phyloP scores from a whole-genome alignment of 208 protist species.

The Acanthamoeba culbertsoni region DNA sequence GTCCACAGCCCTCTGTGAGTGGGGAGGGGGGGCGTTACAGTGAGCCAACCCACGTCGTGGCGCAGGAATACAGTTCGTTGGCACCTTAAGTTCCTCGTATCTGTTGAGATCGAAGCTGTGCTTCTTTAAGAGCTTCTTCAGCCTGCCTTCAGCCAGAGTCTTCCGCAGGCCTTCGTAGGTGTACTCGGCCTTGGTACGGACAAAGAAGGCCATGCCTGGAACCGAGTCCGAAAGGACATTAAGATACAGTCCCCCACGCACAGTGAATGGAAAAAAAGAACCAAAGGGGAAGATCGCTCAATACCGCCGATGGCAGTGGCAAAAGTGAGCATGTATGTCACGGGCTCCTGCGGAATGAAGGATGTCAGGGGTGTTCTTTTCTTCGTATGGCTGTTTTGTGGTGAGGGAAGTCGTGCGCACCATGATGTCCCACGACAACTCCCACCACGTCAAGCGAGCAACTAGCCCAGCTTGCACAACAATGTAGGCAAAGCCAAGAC shows the following conservation, averaged over 20 bases:
- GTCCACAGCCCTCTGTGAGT: not conserved
- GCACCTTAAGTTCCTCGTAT: not conserved
- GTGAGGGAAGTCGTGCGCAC: no score
- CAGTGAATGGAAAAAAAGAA: not conserved
- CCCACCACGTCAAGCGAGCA: conserved; percentile 68
- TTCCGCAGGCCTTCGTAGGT: conserved; percentile 60
- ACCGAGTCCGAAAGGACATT: not conserved
- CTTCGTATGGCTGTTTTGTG: no score
- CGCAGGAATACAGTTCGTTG: not conserved
- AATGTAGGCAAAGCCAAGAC: not conserved
- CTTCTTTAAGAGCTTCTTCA: conserved; percentile 44
- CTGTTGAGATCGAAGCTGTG: conserved; percentile 43
- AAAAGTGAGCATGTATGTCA: conserved; percentile 64
- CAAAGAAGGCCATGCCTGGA: conserved; percentile 38
- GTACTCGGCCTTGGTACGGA: conserved; percentile 64
- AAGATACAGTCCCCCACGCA: no score
- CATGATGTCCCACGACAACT: conserved; percentile 70
- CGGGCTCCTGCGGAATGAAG: no score
- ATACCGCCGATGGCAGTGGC: conserved; percentile 20
- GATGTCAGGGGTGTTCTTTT: no score
- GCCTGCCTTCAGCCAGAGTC: conserved; percentile 21
- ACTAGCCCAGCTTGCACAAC: conserved; percentile 18
- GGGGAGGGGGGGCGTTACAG: no score
- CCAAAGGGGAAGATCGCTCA: not conserved
- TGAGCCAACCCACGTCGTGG: not conserved